These are phyloP conservation scores for Angomonas deanei DNA, from an alignment of 208 protist genomes.

Conservation along the genomic window DNA sequence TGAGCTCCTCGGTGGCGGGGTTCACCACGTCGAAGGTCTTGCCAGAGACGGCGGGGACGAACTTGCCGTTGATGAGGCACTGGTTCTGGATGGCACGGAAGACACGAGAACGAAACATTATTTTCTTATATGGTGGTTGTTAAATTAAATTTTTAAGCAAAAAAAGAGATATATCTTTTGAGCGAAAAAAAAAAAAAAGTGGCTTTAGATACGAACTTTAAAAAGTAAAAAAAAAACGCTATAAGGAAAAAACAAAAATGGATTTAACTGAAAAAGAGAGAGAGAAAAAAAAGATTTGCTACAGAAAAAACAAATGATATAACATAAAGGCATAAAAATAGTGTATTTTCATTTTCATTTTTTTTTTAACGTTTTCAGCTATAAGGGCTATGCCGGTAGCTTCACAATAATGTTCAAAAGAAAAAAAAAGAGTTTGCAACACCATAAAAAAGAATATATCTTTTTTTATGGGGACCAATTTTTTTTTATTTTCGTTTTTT, in stretches of 20 bases:
- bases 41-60: conserved; percentile 56
- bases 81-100: conserved; percentile 45
- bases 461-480: no score
- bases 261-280: not conserved
- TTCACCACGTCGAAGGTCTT: conserved; percentile 76
- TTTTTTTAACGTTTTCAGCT: not conserved
- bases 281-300: not conserved
- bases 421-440: not conserved
- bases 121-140: not conserved
- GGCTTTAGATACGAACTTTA: no score
- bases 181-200: conserved; percentile 1
- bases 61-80: conserved; percentile 85
- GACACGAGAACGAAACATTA: conserved; percentile 12
- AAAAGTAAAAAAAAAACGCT: not conserved
- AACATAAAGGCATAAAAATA: not conserved
- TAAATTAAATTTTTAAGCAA: not conserved
- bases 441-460: not conserved
- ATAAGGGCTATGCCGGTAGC: no score
- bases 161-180: not conserved
- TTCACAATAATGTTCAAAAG: no score
- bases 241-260: conserved; percentile 2
- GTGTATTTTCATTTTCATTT: not conserved
- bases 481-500: not conserved
- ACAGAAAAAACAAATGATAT: conserved; percentile 1
- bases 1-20: conserved; percentile 69